These are phyloP conservation scores for Nemania diffusa DNA, from an alignment of 2,329 filamentous ascomycete species.

Conservation along the genomic window DNA sequence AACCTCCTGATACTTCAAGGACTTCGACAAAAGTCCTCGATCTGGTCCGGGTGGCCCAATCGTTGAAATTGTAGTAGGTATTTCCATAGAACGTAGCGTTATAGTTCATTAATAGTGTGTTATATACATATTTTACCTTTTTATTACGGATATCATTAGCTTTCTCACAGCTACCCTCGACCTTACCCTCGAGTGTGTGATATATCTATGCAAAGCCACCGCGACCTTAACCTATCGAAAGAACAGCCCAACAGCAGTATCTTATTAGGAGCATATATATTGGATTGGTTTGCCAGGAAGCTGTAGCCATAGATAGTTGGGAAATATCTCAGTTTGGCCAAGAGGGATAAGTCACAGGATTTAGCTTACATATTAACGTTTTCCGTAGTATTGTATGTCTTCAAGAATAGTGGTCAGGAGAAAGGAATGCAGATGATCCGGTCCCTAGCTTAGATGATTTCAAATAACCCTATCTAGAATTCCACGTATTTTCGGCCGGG, in stretches of 20 bases:
- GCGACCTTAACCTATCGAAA: neutral
- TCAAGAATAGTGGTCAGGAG: neutral
- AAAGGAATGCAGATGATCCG: neutral
- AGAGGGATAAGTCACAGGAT: neutral
- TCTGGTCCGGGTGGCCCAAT: too few relatives aligned
- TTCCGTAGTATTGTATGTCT: neutral
- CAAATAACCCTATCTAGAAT: neutral
- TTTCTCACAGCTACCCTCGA: slow-evolving; percentile 11
- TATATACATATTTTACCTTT: neutral
- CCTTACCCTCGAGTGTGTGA: slow-evolving; percentile 10
- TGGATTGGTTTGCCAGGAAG: slow-evolving; percentile 2
- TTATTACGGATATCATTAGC: slow-evolving; percentile 21
- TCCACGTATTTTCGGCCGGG: neutral
- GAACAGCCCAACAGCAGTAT: neutral
- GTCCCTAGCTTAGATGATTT: neutral
- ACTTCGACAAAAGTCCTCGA: slow-evolving; percentile 25
- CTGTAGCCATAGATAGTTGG: slow-evolving; percentile 2
- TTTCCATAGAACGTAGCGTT: neutral
- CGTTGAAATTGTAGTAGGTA: slow-evolving; percentile 43
- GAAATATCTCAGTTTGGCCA: neutral
- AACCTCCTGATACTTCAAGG: neutral
- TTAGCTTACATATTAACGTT: neutral
- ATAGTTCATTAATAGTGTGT: neutral
- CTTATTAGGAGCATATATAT: neutral
- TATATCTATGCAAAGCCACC: slow-evolving; percentile 11